Base-by-base conservation (phyloP, 805 yeast genomes). In the Kodamaea restingae region DNA sequence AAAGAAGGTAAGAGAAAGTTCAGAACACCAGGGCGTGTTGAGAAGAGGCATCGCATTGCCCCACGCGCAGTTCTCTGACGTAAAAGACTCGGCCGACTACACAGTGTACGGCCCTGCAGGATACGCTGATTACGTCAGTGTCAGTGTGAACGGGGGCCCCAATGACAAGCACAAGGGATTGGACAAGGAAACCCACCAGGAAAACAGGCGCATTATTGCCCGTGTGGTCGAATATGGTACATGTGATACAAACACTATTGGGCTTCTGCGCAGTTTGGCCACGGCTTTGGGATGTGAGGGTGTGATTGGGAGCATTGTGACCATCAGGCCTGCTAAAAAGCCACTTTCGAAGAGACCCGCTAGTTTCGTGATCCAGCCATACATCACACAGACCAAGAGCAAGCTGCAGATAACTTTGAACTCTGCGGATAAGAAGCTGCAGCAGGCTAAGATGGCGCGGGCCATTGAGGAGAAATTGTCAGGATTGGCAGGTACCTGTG, bases 1-100 rank as follows among this genome's bases (percentile, higher is more conserved):
- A 15, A 35, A 38, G 35, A 50, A 48, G 9, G 41, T 56, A 38
- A 55, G 45, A 18, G 64, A 52, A 41, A 43, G 55, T 35, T 20
- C 58, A 15, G 47, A 38, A 7, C 48, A 50, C 7, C 57, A 73
- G 1, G 54, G 74, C 4, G 60, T 73, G 4, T 52, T 81, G 25
- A 58, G 71, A 34, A 65, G 86, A 54, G 80, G 79, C 0, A 63
- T 81, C 2, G 49, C 81, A 1, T 60, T 78, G 36, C 87, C 88
- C 1, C 80, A 80, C 51, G 36, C 53, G 2, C 36, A 61, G 2
- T 73, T 63, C 22, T 5, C 5, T 40, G 25, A 43, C 1, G 25
- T 36, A 1, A 39, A 45, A n/a, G 48, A 51, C n/a, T 10, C 10
- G 7, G 29, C 20, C n/a, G 12, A 18, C 12, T 73, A 67, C 48